These are phyloP conservation scores for Purpureocillium takamizusanense DNA, from an alignment of 2,329 filamentous ascomycete genomes.

Conservation along the genomic window DNA sequence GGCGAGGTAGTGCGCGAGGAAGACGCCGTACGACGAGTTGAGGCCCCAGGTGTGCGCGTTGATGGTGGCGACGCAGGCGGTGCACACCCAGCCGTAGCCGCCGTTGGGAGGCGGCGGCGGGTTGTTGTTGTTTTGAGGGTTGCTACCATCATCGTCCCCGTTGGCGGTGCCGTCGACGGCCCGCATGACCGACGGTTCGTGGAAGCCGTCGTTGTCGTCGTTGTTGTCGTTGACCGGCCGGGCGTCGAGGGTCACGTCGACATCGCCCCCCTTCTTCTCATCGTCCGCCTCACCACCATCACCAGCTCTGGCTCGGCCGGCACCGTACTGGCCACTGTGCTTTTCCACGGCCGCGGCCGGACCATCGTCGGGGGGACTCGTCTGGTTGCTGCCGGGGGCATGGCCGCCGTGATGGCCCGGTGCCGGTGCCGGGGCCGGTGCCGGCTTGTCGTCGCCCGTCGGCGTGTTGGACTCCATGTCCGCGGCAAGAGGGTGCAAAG, in stretches of 20 bases:
- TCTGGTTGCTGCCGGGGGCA: no score
- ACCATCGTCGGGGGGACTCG: no score
- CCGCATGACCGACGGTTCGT: not conserved
- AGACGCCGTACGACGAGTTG: conserved; percentile 44
- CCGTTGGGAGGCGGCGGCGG: conserved; percentile 41
- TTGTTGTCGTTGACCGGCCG: not conserved
- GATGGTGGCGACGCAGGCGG: conserved; percentile 33
- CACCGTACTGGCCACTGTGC: no score
- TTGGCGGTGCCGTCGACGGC: not conserved
- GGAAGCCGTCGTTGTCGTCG: not conserved
- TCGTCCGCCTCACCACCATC: no score
- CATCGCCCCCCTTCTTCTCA: no score
- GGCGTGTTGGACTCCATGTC: no score
- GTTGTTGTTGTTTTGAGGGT: not conserved
- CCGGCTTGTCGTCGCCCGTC: no score
- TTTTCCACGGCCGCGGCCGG: no score
- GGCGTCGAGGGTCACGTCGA: not conserved
- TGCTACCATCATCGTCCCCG: not conserved
- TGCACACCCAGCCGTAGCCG: conserved; percentile 45
- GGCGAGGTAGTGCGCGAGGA: conserved; percentile 47
- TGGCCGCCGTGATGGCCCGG: no score
- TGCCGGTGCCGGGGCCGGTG: no score
- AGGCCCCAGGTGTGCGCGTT: conserved; percentile 70
- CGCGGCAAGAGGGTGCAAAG: no score
- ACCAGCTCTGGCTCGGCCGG: no score